Evolutionary conservation across 1,284 basidiomycete species (phyloP).

Genomic region (Sporisorium sorghi): DNA sequence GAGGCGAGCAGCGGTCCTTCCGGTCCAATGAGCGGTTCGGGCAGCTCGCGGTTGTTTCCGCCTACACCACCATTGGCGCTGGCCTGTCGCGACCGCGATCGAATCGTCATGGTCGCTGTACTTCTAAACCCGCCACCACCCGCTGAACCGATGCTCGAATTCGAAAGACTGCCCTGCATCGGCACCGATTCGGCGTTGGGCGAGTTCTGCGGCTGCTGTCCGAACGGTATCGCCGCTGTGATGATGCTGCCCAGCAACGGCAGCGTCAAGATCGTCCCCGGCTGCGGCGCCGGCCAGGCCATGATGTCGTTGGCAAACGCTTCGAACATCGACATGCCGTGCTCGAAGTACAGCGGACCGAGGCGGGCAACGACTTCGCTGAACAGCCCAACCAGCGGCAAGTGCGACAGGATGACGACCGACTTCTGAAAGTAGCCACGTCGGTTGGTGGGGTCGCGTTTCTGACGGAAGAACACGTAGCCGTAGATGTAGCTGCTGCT

Average conservation of each 20-base stretch:
- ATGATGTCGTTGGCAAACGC: constrained; percentile 58
- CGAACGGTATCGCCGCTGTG: constrained; percentile 58
- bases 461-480: constrained; percentile 68
- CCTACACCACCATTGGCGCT: neutral
- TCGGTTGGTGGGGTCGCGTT: constrained; percentile 56
- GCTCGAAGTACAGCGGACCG: constrained; percentile 71
- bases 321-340: constrained; percentile 64
- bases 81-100: constrained; percentile 23
- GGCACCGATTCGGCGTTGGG: constrained; percentile 39
- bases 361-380: constrained; percentile 77
- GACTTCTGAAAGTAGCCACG: constrained; percentile 75
- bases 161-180: constrained; percentile 10
- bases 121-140: constrained; percentile 16
- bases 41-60: constrained; percentile 24
- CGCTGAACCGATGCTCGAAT: neutral
- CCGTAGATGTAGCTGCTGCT: constrained; percentile 67
- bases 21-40: constrained; percentile 40
- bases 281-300: constrained; percentile 58
- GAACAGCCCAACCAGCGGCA: constrained; percentile 86
- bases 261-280: constrained; percentile 57
- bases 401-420: constrained; percentile 84
- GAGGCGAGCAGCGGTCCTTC: constrained; percentile 75
- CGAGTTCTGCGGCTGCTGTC: constrained; percentile 59
- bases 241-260: constrained; percentile 58
- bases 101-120: constrained; percentile 42